Conservation (phyloP, 352 stramenopile genomes). For the Blastocystis sp. region DNA sequence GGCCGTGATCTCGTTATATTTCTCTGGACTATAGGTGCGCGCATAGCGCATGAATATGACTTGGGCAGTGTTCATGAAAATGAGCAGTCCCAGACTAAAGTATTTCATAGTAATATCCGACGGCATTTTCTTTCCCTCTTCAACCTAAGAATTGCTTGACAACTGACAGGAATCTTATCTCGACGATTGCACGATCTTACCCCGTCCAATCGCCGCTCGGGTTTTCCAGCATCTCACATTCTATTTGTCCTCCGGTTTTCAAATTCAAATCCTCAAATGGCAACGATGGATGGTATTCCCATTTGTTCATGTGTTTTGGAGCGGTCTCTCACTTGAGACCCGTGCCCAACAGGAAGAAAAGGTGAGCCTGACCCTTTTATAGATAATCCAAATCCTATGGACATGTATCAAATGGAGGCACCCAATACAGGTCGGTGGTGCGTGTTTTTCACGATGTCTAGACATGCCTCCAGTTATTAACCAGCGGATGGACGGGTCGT, state of each 20-base stretch:
- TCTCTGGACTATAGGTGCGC: conserved; percentile 42
- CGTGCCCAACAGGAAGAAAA: too few relatives aligned
- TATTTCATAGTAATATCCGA: conserved; percentile 56
- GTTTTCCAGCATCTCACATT: not conserved
- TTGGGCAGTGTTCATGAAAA: conserved; percentile 64
- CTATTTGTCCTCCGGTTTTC: not conserved
- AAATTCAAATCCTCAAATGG: not conserved
- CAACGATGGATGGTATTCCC: not conserved
- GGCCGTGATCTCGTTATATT: conserved; percentile 73
- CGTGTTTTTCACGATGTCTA: not conserved
- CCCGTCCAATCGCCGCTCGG: not conserved
- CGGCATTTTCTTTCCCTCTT: not conserved
- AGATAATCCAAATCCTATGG: conserved; percentile 6
- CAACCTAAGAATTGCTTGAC: not conserved
- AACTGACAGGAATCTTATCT: not conserved
- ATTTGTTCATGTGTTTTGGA: not conserved
- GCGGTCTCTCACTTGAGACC: too few relatives aligned
- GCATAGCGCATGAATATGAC: conserved; percentile 65
- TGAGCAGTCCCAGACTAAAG: conserved; percentile 61
- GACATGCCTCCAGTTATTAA: not conserved
- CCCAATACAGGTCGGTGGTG: not conserved
- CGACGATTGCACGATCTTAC: not conserved
- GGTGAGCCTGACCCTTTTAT: not conserved
- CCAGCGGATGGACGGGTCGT: not conserved
- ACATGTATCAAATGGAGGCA: conserved; percentile 6